Base-by-base conservation (phyloP, 225 moss, liverwort and hornwort species). In the Antitrichia curtipendula region DNA sequence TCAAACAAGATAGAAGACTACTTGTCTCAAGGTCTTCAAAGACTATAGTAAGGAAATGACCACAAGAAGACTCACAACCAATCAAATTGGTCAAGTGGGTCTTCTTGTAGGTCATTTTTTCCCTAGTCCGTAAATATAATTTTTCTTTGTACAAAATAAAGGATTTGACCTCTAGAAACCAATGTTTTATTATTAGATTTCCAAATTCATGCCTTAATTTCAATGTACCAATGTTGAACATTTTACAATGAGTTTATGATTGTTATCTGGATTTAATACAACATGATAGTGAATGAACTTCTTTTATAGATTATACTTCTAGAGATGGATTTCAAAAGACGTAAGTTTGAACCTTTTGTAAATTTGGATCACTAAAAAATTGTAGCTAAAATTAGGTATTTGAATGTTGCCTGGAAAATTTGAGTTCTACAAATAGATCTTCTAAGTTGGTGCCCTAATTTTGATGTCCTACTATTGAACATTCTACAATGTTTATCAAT, bases 71-170 rank as follows among this genome's bases (percentile, higher is more conserved):
- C 3, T 14, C 1, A 36, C 53, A 36, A 34, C 4, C 0, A 0
- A 1, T 52, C 22, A 52, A 76, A 76, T 23, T 53, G 15, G 23
- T 76, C 53, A 36, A 75, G 8, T 23, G 1, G 13, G 2, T 34
- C 34, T 75, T 53, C 8, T 75, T 53, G 0, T 14, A 36, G 2
- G 53, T 36, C 1, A 53, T 53, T 14, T 23, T 14, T 1, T 0
- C 1, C 3, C 0, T 50, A 0, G 6, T 53, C 6, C 1, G 8
- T 22, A 8, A 50, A 0, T 52, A 52, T 14, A 3, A 36, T 36
- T 23, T 0, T 0, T n/a, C 5, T 4, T 6, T 71, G 4, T 38
- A 38, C 23, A 7, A n/a, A 12, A 23, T 22, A 68, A 68, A 68
- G 4, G 12, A 68, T 22, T n/a, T 2, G 2, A 68, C 38, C 7